Percentiles rank a stretch among this genome's conserved stretches.
phyloP scores from a whole-genome alignment of 2,329 filamentous ascomycete species.

The Fusarium circinatum region DNA sequence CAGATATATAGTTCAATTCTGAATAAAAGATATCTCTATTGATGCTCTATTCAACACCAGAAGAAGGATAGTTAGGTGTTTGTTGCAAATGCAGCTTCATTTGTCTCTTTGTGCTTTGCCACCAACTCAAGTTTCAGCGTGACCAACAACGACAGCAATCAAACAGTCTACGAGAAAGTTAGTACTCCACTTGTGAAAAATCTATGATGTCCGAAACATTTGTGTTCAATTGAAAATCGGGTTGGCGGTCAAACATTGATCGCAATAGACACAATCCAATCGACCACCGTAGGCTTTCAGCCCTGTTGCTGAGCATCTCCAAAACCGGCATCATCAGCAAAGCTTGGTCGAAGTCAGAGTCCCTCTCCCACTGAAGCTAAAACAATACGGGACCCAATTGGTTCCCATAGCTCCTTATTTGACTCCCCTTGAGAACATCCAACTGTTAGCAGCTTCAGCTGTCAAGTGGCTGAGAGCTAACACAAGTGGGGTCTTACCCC shows the following conservation, averaged over 20 bases:
- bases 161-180: background rate
- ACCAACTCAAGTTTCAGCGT: background rate
- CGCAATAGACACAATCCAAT: background rate
- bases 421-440: background rate
- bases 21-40: background rate
- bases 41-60: slow-evolving; percentile 14
- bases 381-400: slow-evolving; percentile 11
- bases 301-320: background rate
- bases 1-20: background rate
- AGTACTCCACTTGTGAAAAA: background rate
- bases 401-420: background rate
- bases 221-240: background rate
- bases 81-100: background rate
- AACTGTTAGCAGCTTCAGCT: slow-evolving; percentile 33
- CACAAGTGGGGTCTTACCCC: slow-evolving; percentile 39
- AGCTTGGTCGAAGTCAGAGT: background rate
- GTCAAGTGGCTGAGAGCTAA: slow-evolving; percentile 33
- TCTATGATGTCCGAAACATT: background rate
- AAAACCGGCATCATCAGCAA: background rate
- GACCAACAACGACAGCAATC: background rate
- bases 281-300: background rate
- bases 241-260: background rate
- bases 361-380: background rate
- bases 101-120: background rate
- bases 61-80: background rate